Percentiles rank a stretch among this genome's conserved stretches.
These are phyloP conservation scores for Macroventuria anomochaeta DNA, from an alignment of 2,329 filamentous ascomycete species.

Conservation along the genomic window DNA sequence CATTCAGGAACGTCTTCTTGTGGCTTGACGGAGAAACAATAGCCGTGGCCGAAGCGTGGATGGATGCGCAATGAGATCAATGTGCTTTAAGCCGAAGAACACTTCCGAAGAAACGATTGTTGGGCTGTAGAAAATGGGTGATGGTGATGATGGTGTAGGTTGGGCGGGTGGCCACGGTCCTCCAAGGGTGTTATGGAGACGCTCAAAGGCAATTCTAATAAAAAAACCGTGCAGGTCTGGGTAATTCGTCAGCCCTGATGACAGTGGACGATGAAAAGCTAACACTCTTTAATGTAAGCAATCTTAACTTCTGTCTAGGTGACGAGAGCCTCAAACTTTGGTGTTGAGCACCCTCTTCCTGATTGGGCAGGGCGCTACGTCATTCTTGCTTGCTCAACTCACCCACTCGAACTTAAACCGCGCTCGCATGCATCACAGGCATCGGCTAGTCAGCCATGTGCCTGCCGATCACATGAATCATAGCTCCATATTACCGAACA, in stretches of 20 bases:
- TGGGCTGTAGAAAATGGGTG: background rate
- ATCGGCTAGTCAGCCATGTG: conserved; percentile 5
- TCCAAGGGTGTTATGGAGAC: background rate
- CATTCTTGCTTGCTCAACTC: conserved; percentile 3
- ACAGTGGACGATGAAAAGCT: no score
- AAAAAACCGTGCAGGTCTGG: no score
- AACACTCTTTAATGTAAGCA: no score
- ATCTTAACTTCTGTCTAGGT: background rate
- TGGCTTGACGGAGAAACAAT: conserved; percentile 4
- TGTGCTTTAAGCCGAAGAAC: background rate
- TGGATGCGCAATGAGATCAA: conserved; percentile 4
- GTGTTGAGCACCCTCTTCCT: conserved; percentile 7
- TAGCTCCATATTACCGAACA: conserved; percentile 8
- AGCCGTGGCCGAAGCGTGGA: conserved; percentile 5
- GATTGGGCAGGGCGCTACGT: conserved; percentile 6
- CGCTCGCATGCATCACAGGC: conserved; percentile 1
- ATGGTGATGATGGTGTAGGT: background rate
- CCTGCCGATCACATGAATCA: conserved; percentile 4
- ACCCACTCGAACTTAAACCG: conserved; percentile 5
- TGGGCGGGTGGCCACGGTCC: no score
- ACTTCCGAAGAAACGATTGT: background rate
- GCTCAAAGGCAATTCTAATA: no score
- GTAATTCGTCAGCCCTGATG: no score
- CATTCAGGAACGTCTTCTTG: background rate
- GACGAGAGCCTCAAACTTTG: background rate